Percentiles rank a stretch among this genome's conserved stretches.
Evolutionary conservation across 2,329 filamentous ascomycete genomes (phyloP).

Genomic region (Hypoxylon sp.): DNA sequence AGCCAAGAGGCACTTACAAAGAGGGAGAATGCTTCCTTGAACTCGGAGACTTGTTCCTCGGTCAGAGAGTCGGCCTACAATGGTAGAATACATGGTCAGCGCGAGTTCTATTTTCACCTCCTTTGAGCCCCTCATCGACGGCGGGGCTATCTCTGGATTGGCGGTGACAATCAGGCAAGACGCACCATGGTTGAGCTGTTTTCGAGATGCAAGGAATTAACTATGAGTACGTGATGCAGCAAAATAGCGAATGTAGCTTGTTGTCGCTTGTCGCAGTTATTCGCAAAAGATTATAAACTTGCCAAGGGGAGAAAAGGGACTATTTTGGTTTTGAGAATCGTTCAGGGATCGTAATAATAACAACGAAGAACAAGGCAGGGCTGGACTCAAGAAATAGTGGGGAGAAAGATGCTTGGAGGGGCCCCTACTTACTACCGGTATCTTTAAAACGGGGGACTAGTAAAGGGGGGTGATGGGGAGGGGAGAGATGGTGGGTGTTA

Average conservation of each 20-base stretch:
- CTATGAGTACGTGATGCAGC: constrained; percentile 17
- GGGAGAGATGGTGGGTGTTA: not conserved
- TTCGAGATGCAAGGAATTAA: constrained; percentile 23
- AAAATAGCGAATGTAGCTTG: constrained; percentile 34
- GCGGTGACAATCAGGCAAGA: constrained; percentile 33
- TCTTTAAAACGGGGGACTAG: constrained; percentile 12
- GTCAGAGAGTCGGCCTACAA: constrained; percentile 94
- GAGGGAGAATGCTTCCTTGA: constrained; percentile 99
- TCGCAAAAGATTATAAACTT: constrained; percentile 30
- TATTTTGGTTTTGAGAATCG: constrained; percentile 38
- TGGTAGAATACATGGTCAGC: constrained; percentile 45
- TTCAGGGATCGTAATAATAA: constrained; percentile 41
- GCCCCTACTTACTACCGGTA: constrained; percentile 4
- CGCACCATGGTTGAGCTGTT: constrained; percentile 43
- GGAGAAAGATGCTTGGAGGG: constrained; percentile 36
- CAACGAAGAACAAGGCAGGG: constrained; percentile 43
- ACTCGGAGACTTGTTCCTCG: constrained; percentile 99
- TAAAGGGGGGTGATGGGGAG: not conserved
- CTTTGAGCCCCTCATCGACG: constrained; percentile 44
- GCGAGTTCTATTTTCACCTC: constrained; percentile 36
- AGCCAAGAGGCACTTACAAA: constrained; percentile 79
- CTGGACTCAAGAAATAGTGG: constrained; percentile 45
- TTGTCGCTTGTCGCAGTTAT: constrained; percentile 29
- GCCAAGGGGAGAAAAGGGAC: constrained; percentile 41
- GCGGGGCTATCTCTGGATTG: constrained; percentile 45